Base-by-base conservation (phyloP, 2,329 filamentous ascomycete species). In the Xylariaceae sp. region DNA sequence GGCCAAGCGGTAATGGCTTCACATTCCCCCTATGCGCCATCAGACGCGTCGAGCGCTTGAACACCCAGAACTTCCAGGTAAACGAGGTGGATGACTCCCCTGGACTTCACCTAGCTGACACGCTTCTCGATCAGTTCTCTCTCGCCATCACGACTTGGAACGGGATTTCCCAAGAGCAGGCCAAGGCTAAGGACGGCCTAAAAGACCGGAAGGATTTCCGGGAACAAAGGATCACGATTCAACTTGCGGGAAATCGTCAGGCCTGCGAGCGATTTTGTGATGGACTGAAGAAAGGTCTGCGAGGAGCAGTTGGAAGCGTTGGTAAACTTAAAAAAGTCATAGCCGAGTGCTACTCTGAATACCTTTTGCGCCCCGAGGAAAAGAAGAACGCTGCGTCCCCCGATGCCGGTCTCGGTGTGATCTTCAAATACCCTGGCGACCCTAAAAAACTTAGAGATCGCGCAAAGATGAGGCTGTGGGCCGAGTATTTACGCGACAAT, bases 391-490 rank as follows among this genome's bases (percentile, higher is more conserved):
- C 75, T 40, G 79, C 80, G 51, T 83, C 87, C 11, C 92, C 94
- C n/a, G 92, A 99, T 72, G 94, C 91, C 27, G 94, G 94, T 1
- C 76, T 99, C 37, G 94, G 94, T 37, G 89, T 95, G 81, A 62
- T 95, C 11, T 99, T 96, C 72, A 85, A 87, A 66, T 99, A 99
- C 68, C 94, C 94, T 1, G 94, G 94, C 54, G 95, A 99, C 73
- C 83, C 91, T 39, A 89, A 91, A 68, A 97, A 97, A 73, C 79
- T 97, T 56, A 83, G 94, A 63, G 94, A 99, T 70, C 82, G 91
- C 54, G 95, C 92, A 67, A 99, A 99, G 76, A 97, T 99, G 88
- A 82, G 94, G 45, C 74, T 99, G 41, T 99, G 94, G 94, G 90
- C 89, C 55, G 94, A 99, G 72, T 99, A 99, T 70, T 78, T 99